Evolutionary conservation across 805 yeast genomes (phyloP).

Genomic region (Metschnikowia anglica): DNA sequence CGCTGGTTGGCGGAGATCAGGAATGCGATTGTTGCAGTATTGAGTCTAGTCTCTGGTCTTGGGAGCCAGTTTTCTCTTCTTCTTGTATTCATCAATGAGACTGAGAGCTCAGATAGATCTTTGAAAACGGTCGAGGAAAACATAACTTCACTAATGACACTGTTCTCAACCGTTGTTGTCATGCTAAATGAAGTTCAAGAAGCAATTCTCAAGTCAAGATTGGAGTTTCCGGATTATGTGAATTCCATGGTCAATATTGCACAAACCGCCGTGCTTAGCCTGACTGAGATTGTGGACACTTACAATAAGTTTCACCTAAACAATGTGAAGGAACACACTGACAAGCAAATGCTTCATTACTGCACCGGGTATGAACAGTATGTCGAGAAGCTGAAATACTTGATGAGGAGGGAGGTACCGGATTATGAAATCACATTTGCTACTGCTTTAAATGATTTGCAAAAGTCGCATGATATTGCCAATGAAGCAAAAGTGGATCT

Average conservation of each 20-base stretch:
- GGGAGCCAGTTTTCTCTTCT: neutral
- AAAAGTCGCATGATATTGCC: neutral
- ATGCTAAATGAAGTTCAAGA: slow-evolving; percentile 1
- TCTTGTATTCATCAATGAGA: neutral
- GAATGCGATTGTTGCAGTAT: neutral
- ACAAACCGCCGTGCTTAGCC: neutral
- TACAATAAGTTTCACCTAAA: neutral
- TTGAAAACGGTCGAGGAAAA: neutral
- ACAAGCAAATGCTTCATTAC: neutral
- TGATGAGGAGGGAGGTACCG: neutral
- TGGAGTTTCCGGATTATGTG: neutral
- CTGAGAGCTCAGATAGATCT: neutral
- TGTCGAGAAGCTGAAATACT: neutral
- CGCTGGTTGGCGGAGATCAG: neutral
- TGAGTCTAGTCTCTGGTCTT: neutral
- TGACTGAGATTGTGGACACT: neutral
- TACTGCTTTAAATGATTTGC: neutral
- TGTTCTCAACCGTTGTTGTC: neutral
- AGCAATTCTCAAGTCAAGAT: neutral
- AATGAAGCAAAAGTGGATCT: neutral
- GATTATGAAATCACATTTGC: neutral
- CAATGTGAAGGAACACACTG: neutral
- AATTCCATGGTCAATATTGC: neutral
- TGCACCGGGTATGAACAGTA: neutral
- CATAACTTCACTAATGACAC: neutral